These are phyloP conservation scores for Colletotrichum cordylinicola DNA, from an alignment of 2,329 filamentous ascomycete species.

Conservation along the genomic window DNA sequence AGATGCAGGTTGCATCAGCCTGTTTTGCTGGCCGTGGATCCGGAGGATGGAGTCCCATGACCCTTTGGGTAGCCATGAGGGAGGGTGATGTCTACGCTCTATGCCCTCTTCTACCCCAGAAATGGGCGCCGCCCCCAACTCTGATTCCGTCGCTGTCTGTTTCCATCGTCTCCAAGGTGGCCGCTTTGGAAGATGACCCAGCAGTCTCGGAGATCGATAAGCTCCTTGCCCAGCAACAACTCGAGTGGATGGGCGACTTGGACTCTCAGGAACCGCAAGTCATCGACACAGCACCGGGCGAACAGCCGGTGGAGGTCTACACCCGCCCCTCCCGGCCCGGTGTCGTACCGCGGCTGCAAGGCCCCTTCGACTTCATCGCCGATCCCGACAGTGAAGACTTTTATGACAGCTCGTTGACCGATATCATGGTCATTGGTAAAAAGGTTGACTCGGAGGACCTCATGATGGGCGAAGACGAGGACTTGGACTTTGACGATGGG, in stretches of 20 bases:
- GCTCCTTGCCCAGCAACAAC: constrained; percentile 66
- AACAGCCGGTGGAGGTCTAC: constrained; percentile 61
- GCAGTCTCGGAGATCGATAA: constrained; percentile 57
- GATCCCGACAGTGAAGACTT: constrained; percentile 64
- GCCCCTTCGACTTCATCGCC: constrained; percentile 64
- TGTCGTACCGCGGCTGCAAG: constrained; percentile 64
- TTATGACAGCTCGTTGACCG: constrained; percentile 61
- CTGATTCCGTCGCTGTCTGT: constrained; percentile 84
- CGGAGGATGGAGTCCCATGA: constrained; percentile 95
- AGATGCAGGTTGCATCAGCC: constrained; percentile 93
- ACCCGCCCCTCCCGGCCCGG: constrained; percentile 63
- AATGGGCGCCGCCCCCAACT: constrained; percentile 80
- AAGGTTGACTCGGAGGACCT: constrained; percentile 65
- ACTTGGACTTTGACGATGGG: constrained; percentile 60
- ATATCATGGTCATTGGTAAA: constrained; percentile 68
- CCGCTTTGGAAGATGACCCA: constrained; percentile 65
- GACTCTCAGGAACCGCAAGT: constrained; percentile 66
- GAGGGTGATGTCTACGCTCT: constrained; percentile 93
- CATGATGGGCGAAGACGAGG: constrained; percentile 70
- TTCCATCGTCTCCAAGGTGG: constrained; percentile 78
- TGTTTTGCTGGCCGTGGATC: constrained; percentile 72
- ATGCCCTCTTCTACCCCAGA: constrained; percentile 85
- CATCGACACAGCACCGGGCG: constrained; percentile 54
- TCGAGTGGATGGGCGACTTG: constrained; percentile 72
- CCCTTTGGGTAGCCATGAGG: constrained; percentile 94